Evolutionary conservation across 352 stramenopile genomes (phyloP).

Genomic region (Pilasporangium apinafurcum): DNA sequence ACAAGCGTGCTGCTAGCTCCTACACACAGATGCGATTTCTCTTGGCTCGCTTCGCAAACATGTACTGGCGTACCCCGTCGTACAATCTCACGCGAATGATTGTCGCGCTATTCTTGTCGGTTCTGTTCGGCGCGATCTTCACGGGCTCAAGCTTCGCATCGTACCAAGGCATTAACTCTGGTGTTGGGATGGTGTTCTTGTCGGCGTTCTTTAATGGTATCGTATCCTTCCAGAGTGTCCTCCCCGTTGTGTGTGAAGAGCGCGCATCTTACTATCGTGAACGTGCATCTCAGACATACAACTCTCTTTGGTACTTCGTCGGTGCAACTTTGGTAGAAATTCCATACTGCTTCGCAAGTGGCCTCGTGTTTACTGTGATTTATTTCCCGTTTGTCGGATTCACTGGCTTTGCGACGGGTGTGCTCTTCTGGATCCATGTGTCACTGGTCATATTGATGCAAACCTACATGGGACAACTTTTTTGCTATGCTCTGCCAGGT

Average conservation of each 20-base stretch:
- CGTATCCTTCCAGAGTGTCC: constrained; percentile 74
- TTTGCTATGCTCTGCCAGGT: constrained; percentile 39
- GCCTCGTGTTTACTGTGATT: constrained; percentile 36
- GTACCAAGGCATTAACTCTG: constrained; percentile 3
- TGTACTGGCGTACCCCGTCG: constrained; percentile 83
- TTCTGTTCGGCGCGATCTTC: constrained; percentile 58
- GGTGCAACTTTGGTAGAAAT: constrained; percentile 59
- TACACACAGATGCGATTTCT: constrained; percentile 1
- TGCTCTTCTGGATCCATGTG: constrained; percentile 68
- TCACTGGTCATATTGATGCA: constrained; percentile 43
- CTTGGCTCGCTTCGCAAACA: constrained; percentile 4
- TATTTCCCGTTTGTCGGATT: constrained; percentile 72
- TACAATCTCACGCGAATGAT: constrained; percentile 81
- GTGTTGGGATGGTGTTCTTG: constrained; percentile 72
- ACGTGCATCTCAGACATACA: constrained; percentile 69
- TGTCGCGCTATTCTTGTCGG: constrained; percentile 39
- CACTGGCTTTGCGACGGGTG: constrained; percentile 13
- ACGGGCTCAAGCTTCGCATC: constrained; percentile 5
- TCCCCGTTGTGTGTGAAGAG: constrained; percentile 73
- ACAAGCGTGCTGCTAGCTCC: background rate
- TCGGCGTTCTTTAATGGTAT: constrained; percentile 79
- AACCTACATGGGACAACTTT: constrained; percentile 66
- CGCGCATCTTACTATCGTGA: constrained; percentile 83
- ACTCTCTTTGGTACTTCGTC: constrained; percentile 27
- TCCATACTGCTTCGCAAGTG: constrained; percentile 25